Evolutionary conservation across 1,284 basidiomycete genomes (phyloP), one percentile per base, ranked within the genome.

Genomic region (Thelephora terrestris): DNA sequence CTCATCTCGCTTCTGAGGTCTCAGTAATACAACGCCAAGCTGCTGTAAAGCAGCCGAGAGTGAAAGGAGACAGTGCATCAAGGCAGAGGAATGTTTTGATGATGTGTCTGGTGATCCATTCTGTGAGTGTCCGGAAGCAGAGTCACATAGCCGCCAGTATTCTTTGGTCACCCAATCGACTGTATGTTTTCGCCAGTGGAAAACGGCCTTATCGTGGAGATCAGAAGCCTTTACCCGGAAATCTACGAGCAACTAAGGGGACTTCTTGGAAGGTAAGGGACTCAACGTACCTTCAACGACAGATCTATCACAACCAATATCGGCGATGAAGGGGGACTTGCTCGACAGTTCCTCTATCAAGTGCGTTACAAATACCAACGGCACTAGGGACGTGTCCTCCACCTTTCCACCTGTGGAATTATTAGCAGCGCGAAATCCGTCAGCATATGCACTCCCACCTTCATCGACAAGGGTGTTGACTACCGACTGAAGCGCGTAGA

Each of bases 21-120:
- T 63, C 48, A 66, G 63, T 14, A 10, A 32, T 43, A 66, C 62
- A 45, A 72, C 59, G 2, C 78, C 76, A 14, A 85, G 58, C 18
- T 74, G 70, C 51, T 78, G 75, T 46, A 82, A 61, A 4, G 71
- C 71, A 10, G 67, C 68, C 32, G 75, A 76, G n/a, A 87, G 61
- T 1, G 67, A 63, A 43, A 79, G 60, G 42, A 87, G 58, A 10
- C 77, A 75, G 39, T 74, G 67, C 50, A 79, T 66, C 37, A 85
- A 67, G 35, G 65, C 58, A 43, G 72, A 61, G 38, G 82, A 84
- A 47, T 80, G 77, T 16, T 69, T 67, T 45, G 56, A 59, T 43
- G 63, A 60, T 0, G 5, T 16, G 20, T 49, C 43, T 20, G 29
- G 53, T 52, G 20, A 10, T 17, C 32, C 20, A 45, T 2, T 29